Evolutionary conservation across 805 yeast genomes (phyloP), one percentile per base, ranked within the genome.

Genomic region (Aciculoconidium aculeatum): DNA sequence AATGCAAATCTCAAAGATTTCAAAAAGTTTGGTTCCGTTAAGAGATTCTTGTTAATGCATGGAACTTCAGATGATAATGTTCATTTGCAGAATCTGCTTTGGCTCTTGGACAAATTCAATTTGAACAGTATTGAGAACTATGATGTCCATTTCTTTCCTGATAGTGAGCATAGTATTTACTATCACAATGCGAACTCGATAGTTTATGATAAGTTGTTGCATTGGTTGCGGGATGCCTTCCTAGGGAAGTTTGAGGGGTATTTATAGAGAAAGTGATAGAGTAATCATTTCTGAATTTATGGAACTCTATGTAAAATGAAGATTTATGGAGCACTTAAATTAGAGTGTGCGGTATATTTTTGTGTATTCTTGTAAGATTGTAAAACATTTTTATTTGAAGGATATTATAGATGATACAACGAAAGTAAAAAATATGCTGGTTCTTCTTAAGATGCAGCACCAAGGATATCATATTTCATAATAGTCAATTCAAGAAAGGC

Each of bases 21-120:
- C 14, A 67, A 70, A 1, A 67, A 67, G 7, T 69, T 92, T 40
- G 75, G 67, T 10, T 48, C 63, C 25, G 49, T 51, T 12, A 67
- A 67, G 26, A 67, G 97, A 46, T 86, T 92, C 47, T 56, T 92
- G 37, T 51, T 92, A 20, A 85, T 90, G 85, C 98, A 90, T 50
- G 98, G 98, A 1, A 79, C 96, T 0, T 95, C 96, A 4, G 98
- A 92, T 58, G 98, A 92, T 55, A 92, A 92, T 45, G 98, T 92
- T 25, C 97, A 92, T 58, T 75, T 88, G 57, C 98, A 92, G 53
- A 85, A 92, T 59, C 73, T 90, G 24, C 65, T 86, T 36, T 76
- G 78, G 51, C 61, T 92, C 21, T 49, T 92, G 25, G 97, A 92
- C 57, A 60, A 71, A 41, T 65, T 90, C 32, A 80, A 88, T 45